Percentiles rank a stretch among this genome's conserved stretches.
phyloP scores from a whole-genome alignment of 108 stramenopile genomes.

The Mediolabrus comicus region DNA sequence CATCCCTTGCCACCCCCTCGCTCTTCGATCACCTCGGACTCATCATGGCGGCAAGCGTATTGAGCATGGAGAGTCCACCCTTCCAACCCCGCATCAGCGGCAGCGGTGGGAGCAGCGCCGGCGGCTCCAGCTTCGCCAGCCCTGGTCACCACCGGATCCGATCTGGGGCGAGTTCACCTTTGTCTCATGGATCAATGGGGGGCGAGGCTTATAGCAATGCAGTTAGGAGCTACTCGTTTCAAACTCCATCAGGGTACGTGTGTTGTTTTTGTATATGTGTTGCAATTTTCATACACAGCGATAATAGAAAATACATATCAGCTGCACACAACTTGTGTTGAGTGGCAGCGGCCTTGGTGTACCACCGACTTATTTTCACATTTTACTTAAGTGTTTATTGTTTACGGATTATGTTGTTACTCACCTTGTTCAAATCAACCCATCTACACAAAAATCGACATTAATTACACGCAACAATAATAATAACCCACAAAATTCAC shows the following conservation, averaged over 20 bases:
- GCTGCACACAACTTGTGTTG: background rate
- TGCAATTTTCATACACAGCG: too few species aligned
- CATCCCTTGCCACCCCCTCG: background rate
- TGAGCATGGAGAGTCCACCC: conserved; percentile 4
- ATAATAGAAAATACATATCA: background rate
- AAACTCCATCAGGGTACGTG: conserved; percentile 4
- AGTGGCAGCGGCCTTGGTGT: background rate
- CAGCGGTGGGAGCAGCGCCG: background rate
- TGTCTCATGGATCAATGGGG: conserved; percentile 1
- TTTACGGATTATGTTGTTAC: too few species aligned
- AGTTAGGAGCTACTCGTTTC: background rate
- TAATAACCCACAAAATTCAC: background rate
- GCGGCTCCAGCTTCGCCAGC: background rate
- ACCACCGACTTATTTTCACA: background rate
- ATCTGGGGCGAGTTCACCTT: conserved; percentile 4
- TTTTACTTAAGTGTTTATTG: background rate
- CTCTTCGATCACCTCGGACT: background rate
- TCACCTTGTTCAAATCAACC: background rate
- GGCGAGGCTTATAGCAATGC: conserved; percentile 6
- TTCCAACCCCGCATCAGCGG: conserved; percentile 1
- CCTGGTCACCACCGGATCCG: conserved; percentile 4
- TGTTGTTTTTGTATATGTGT: background rate
- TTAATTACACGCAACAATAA: background rate
- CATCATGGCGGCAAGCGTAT: background rate
- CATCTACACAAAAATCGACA: background rate